These are phyloP conservation scores for Pseudogymnoascus sp. DNA, from an alignment of 2,329 filamentous ascomycete genomes.

Conservation along the genomic window DNA sequence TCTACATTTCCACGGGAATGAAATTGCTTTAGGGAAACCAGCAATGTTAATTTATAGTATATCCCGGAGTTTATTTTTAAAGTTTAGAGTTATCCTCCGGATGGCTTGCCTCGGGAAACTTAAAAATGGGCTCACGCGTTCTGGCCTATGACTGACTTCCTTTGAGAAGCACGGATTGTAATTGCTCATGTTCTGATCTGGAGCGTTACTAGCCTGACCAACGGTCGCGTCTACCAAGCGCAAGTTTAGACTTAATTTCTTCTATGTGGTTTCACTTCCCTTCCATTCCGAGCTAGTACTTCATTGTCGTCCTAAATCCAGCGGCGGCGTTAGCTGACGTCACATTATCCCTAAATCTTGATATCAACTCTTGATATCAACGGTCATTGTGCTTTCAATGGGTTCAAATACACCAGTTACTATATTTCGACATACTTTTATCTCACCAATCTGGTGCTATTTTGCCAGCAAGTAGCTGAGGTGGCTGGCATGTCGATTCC, in stretches of 20 bases:
- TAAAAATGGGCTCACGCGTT: background rate
- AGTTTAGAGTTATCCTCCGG: background rate
- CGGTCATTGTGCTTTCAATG: background rate
- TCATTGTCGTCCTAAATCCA: background rate
- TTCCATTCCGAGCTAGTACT: constrained; percentile 1
- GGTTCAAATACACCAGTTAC: background rate
- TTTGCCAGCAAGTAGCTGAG: constrained; percentile 41
- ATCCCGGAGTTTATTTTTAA: background rate
- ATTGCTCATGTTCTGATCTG: background rate
- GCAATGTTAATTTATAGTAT: background rate
- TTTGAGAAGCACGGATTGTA: background rate
- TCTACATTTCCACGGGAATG: background rate
- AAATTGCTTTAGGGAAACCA: background rate
- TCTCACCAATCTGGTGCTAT: background rate
- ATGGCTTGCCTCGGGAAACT: background rate
- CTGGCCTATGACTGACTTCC: background rate
- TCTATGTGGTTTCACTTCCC: background rate
- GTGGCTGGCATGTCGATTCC: background rate
- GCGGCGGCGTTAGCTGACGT: background rate
- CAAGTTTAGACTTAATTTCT: background rate
- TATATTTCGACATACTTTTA: background rate
- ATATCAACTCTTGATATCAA: background rate
- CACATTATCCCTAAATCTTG: background rate
- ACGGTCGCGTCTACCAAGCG: background rate
- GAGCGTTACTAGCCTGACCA: background rate